These are phyloP conservation scores for Kalaharituber pfeilii DNA, from an alignment of 2,329 filamentous ascomycete genomes.

Conservation along the genomic window DNA sequence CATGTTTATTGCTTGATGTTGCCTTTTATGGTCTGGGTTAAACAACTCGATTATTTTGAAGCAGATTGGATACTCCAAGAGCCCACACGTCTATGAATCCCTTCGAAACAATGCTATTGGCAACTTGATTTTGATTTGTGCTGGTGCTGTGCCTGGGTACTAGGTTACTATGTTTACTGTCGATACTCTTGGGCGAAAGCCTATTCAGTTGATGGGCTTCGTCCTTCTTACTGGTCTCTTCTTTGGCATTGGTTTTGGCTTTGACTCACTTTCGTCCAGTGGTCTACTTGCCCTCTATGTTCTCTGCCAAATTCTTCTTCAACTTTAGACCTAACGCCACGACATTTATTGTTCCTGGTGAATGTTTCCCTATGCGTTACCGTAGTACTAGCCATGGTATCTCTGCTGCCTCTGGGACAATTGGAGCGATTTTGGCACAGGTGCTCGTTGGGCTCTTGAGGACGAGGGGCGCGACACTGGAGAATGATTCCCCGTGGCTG, in stretches of 20 bases:
- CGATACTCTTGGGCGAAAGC: conserved; percentile 58
- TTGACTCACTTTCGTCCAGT: conserved; percentile 32
- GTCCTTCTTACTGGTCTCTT: conserved; percentile 44
- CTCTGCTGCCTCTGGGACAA: conserved; percentile 48
- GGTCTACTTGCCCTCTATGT: conserved; percentile 45
- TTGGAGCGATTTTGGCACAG: conserved; percentile 51
- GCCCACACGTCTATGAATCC: conserved; percentile 46
- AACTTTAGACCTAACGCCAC: conserved; percentile 50
- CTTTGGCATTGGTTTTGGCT: conserved; percentile 44
- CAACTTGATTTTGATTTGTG: conserved; percentile 61
- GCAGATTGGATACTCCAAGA: conserved; percentile 53
- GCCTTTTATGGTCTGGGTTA: conserved; percentile 52
- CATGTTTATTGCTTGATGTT: conserved; percentile 65
- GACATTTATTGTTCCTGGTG: conserved; percentile 47
- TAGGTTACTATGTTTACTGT: conserved; percentile 62
- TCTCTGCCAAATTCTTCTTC: conserved; percentile 48
- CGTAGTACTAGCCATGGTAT: conserved; percentile 46
- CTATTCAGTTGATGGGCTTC: conserved; percentile 52
- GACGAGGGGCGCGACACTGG: conserved; percentile 38
- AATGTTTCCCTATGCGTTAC: conserved; percentile 48
- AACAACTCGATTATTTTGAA: conserved; percentile 58
- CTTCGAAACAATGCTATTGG: conserved; percentile 60
- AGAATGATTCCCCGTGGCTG: conserved; percentile 43
- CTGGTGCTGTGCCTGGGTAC: conserved; percentile 65
- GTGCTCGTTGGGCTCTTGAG: conserved; percentile 46